These are phyloP conservation scores for Tylopilus vinaceipallidus DNA, from an alignment of 768 basidiomycete genomes.

Conservation along the genomic window DNA sequence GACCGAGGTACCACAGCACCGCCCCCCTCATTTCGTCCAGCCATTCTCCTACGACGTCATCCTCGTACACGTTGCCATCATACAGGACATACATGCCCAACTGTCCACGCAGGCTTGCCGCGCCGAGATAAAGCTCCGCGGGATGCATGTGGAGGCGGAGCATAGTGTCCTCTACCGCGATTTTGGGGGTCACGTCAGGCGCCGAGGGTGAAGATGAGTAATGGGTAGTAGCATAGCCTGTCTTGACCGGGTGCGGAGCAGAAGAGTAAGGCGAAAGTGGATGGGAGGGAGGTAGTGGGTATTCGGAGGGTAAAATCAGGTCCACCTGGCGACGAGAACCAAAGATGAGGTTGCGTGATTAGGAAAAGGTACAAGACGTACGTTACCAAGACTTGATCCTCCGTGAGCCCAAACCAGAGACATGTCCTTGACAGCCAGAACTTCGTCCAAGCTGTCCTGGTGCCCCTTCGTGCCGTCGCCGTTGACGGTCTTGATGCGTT, in stretches of 20 bases:
- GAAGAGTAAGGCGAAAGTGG: conserved; percentile 23
- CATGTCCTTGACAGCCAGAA: conserved; percentile 5
- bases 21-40: conserved; percentile 38
- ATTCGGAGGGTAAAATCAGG: conserved; percentile 33
- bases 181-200: conserved; percentile 1
- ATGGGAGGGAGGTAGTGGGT: conserved; percentile 29
- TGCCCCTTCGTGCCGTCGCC: neutral
- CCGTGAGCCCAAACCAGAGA: conserved; percentile 14
- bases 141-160: conserved; percentile 42
- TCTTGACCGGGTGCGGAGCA: conserved; percentile 13
- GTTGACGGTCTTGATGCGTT: conserved; percentile 2
- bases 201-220: neutral
- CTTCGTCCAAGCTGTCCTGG: conserved; percentile 14
- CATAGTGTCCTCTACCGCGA: conserved; percentile 7
- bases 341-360: conserved; percentile 5
- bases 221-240: conserved; percentile 8
- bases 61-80: conserved; percentile 48
- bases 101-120: conserved; percentile 32
- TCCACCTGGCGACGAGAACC: conserved; percentile 30
- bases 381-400: conserved; percentile 32
- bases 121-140: conserved; percentile 44
- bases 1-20: neutral
- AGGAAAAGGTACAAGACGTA: neutral
- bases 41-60: conserved; percentile 44
- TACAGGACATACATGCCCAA: conserved; percentile 36